Evolutionary conservation across 2,329 filamentous ascomycete species (phyloP), one percentile per base, ranked within the genome.

Genomic region (Claviceps cyperi): DNA sequence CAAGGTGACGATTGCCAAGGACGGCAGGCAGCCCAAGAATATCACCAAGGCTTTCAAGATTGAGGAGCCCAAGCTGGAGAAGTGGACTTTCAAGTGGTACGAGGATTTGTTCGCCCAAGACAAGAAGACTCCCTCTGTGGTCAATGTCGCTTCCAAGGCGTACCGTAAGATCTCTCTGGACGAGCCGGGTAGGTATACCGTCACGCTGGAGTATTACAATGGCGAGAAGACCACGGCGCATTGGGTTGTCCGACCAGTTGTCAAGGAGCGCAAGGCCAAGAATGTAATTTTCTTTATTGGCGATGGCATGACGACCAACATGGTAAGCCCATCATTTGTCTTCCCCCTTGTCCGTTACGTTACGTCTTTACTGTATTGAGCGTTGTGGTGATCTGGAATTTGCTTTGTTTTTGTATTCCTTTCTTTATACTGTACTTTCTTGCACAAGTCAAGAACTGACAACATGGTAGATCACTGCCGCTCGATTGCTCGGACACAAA

Each of bases 281-380:
- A 92, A 92, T 57, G 80, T 92, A 56, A 79, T 92, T 58, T 74
- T 92, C 55, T 94, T 92, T 68, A 86, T 94, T 55, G 87, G 87
- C 63, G 77, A 81, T 57, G 78, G 78, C 52, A 82, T 81, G 78
- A 82, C 78, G 35, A 87, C 83, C 43, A 86, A 86, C 67, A 85
- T 85, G 81, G 67, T 69, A 59, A 49, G 61, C 19, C 14, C 2
- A 24, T n/a, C 21, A 5, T 7, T 3, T 2, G 2, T 14, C 3
- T 2, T 14, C 4, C 6, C 4, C 22, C 6, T 8, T 13, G 3
- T 2, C 41, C 13, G 14, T 17, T 41, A 4, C 14, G 7, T 21
- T 6, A 54, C 17, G 0, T 14, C 5, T 8, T n/a, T 43, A 5
- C 11, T 17, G 24, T 28, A 11, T 28, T 28, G 2, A 11, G 1